These are phyloP conservation scores for Cystobasidium ongulense DNA, from an alignment of 768 basidiomycete genomes.

Conservation along the genomic window DNA sequence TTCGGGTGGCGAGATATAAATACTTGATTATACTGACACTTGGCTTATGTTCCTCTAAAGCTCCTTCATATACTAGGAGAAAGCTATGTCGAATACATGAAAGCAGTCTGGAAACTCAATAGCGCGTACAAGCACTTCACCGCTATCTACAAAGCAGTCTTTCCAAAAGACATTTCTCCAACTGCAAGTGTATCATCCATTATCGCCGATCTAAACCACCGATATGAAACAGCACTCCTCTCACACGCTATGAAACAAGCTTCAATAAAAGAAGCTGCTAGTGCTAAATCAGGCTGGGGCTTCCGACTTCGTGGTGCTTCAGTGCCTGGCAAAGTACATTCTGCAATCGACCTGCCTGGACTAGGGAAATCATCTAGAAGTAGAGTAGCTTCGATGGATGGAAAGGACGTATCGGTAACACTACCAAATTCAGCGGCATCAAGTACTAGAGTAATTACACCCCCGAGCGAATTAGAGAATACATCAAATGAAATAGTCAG, in stretches of 20 bases:
- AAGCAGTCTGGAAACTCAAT: conserved; percentile 30
- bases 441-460: neutral
- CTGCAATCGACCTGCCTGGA: neutral
- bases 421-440: neutral
- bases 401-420: neutral
- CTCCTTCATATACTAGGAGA: conserved; percentile 24
- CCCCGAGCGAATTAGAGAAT: neutral
- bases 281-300: neutral
- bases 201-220: conserved; percentile 8
- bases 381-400: neutral
- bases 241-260: neutral
- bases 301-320: neutral
- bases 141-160: conserved; percentile 17
- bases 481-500: neutral
- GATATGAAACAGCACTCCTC: conserved; percentile 5
- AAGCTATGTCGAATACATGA: conserved; percentile 19
- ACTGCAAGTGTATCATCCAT: conserved; percentile 17
- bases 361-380: neutral
- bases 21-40: neutral
- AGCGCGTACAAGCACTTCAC: conserved; percentile 19
- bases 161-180: conserved; percentile 5
- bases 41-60: neutral
- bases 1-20: neutral
- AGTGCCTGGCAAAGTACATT: neutral
- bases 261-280: neutral